Evolutionary conservation across 2,329 filamentous ascomycete genomes (phyloP), one percentile per base, ranked within the genome.

Genomic region (Penicillium brasilianum): DNA sequence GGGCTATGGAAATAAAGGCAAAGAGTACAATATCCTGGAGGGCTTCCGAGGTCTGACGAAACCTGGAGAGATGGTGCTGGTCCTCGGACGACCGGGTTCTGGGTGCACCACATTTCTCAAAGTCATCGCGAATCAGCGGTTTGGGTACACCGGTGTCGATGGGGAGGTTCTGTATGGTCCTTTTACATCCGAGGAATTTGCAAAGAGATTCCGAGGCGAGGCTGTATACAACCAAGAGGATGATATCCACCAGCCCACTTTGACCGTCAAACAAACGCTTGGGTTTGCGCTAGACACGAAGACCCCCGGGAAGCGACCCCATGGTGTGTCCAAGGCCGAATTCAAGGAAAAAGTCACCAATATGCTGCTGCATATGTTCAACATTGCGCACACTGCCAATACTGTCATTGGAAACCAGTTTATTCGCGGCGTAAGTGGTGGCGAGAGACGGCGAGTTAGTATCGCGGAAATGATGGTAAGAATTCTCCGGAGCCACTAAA

Each of bases 51-150:
- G 89, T 34, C 83, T 90, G 1, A 86, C 87, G 59, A 88, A 89
- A 65, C 90, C 92, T 0, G 93, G 93, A 0, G 93, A 97, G 81
- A 96, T 97, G 92, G 85, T 94, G 0, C 82, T 96, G 1, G 92
- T 96, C 0, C 82, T 96, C 7, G 92, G 92, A 22, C 85, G 88
- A 63, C 92, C 92, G 0, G 91, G 91, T 0, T 88, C 85, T 0
- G 88, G 88, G 28, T 91, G 88, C 72, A 89, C 88, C 1, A 89
- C 88, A 0, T 90, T 90, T 66, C 81, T 90, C 57, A 89, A 88
- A 75, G 81, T 85, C 0, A 88, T 90, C 60, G 83, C 87, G 16
- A 90, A 90, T 71, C 87, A 90, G 72, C 83, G 86, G 18, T 84
- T 81, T 65, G 85, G 85, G 5, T 88, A 87, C 66, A 86, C 84